Percentiles rank a stretch among this genome's conserved stretches.
phyloP scores from a whole-genome alignment of 2,329 filamentous ascomycete species.

The Exophiala calicioides region DNA sequence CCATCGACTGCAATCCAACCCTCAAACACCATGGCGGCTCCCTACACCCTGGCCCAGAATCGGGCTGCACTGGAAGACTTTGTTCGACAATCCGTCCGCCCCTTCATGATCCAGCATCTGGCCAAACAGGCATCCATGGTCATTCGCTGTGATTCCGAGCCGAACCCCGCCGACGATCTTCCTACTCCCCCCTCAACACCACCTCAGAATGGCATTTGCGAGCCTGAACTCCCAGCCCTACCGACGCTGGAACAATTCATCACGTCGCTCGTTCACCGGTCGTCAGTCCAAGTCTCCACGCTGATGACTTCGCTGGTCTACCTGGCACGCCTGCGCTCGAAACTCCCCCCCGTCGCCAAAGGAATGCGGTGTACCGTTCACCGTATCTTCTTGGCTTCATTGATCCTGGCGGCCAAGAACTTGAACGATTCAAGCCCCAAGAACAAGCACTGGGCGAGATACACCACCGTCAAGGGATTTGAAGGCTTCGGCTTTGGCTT shows the following conservation, averaged over 20 bases:
- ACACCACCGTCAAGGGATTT: slow-evolving; percentile 73
- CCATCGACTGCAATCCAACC: too few relatives aligned
- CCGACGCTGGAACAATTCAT: slow-evolving; percentile 91
- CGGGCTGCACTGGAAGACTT: slow-evolving; percentile 50
- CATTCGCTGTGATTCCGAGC: slow-evolving; percentile 49
- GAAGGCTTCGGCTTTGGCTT: slow-evolving; percentile 86
- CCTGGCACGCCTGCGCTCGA: slow-evolving; percentile 77
- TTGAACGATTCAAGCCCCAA: slow-evolving; percentile 98
- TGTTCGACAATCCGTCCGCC: slow-evolving; percentile 48
- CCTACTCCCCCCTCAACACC: slow-evolving; percentile 63
- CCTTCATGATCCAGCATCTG: slow-evolving; percentile 51
- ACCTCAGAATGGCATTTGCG: slow-evolving; percentile 48
- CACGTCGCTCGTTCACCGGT: slow-evolving; percentile 82
- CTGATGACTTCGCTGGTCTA: slow-evolving; percentile 97
- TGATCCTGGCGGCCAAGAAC: slow-evolving; percentile 82
- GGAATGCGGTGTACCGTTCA: slow-evolving; percentile 95
- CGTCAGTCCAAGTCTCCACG: slow-evolving; percentile 95
- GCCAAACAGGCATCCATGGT: slow-evolving; percentile 49
- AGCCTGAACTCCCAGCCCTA: slow-evolving; percentile 49
- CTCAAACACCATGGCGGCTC: slow-evolving; percentile 26
- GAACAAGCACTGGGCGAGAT: slow-evolving; percentile 99
- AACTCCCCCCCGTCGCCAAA: slow-evolving; percentile 90
- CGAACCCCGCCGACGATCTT: slow-evolving; percentile 52
- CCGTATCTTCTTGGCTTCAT: slow-evolving; percentile 78
- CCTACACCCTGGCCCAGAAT: slow-evolving; percentile 36